Conservation (phyloP, 371 early-diverging fungal genomes). For the Mucor sp. region DNA sequence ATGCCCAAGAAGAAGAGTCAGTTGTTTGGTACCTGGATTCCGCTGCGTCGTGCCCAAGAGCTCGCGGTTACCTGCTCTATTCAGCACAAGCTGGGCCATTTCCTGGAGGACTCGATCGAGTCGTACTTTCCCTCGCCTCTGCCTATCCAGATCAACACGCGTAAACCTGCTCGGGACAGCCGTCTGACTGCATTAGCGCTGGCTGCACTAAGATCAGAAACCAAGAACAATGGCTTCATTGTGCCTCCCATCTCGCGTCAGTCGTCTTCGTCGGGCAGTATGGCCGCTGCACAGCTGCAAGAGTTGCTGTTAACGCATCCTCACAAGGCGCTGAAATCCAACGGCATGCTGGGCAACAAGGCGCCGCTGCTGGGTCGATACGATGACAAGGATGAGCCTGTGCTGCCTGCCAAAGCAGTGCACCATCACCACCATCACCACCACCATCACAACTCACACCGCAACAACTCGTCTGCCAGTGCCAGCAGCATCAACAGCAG, state of each 20-base stretch:
- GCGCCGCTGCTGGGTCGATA: constrained; percentile 3
- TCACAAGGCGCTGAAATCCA: constrained; percentile 37
- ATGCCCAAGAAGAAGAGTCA: constrained; percentile 71
- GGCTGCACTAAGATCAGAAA: constrained; percentile 19
- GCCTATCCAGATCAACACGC: constrained; percentile 51
- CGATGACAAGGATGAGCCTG: constrained; percentile 1
- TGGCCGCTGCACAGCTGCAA: constrained; percentile 36
- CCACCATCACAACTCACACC: background rate
- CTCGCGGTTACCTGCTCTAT: constrained; percentile 83
- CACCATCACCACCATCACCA: background rate
- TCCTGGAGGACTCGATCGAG: constrained; percentile 76
- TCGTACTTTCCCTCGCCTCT: constrained; percentile 74
- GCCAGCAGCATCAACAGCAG: background rate
- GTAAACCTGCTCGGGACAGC: constrained; percentile 28
- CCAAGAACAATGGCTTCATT: constrained; percentile 15
- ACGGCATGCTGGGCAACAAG: constrained; percentile 8
- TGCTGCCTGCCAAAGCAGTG: background rate
- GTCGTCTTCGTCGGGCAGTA: constrained; percentile 16
- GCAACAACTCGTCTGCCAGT: background rate
- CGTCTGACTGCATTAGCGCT: constrained; percentile 25
- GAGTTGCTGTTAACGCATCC: constrained; percentile 37
- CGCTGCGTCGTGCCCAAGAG: constrained; percentile 82
- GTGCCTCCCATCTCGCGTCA: constrained; percentile 28
- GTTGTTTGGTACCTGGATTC: constrained; percentile 91
- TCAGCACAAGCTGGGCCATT: constrained; percentile 75